These are phyloP conservation scores for Micractinium sp. DNA, from an alignment of 139 green algal genomes.

Conservation along the genomic window DNA sequence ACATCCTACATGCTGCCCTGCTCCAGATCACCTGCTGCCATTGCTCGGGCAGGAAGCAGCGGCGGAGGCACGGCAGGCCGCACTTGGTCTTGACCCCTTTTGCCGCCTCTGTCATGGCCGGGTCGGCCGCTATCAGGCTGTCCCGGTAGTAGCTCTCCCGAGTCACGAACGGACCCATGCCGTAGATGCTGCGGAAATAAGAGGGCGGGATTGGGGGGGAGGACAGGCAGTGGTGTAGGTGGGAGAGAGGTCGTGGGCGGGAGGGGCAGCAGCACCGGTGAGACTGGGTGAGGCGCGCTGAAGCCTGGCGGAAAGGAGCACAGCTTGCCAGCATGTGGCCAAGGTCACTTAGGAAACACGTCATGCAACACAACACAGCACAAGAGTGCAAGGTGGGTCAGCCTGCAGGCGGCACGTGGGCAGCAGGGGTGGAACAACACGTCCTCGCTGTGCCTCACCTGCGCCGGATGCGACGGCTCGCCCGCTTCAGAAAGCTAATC, in stretches of 20 bases:
- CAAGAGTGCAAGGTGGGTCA: too few relatives aligned
- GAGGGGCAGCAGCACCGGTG: not conserved
- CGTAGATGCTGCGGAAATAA: slow-evolving; percentile 3
- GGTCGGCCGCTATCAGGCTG: not conserved
- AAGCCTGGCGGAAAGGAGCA: not conserved
- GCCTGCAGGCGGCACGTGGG: not conserved
- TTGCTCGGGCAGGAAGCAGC: not conserved
- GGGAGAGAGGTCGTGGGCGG: too few relatives aligned
- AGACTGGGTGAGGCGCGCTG: too few relatives aligned
- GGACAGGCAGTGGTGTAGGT: not conserved
- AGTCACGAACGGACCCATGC: not conserved
- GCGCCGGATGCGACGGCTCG: not conserved
- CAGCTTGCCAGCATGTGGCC: not conserved
- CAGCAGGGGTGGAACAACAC: not conserved
- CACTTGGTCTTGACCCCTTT: not conserved
- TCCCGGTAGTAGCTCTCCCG: slow-evolving; percentile 14
- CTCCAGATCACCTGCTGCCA: slow-evolving; percentile 10
- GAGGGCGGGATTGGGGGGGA: too few relatives aligned
- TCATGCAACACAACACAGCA: too few relatives aligned
- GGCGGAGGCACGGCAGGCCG: not conserved
- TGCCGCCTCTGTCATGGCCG: not conserved
- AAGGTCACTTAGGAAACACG: too few relatives aligned
- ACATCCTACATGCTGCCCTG: not conserved
- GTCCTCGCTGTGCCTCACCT: not conserved
- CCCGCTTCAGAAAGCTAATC: not conserved